Evolutionary conservation across 805 yeast species (phyloP), one percentile per base, ranked within the genome.

Genomic region (Yamadazyma laniorum): DNA sequence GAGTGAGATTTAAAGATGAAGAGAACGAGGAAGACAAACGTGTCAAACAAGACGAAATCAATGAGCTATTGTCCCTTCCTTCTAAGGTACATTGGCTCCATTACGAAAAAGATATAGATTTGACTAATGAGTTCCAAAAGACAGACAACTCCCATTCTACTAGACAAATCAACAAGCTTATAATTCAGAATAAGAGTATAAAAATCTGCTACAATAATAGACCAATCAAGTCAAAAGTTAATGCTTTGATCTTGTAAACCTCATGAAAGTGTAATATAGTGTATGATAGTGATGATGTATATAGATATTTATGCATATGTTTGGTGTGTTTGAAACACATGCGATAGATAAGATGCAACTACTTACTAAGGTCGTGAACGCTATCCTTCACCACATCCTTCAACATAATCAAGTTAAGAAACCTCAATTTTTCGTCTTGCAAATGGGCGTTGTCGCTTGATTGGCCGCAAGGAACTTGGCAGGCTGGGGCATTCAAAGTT

Each of bases 391-490:
- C 60, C 15, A 91, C 81, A 21, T 70, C 72, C 42, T 89, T 76
- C 43, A 91, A 74, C 42, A 83, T 86, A 52, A 81, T 79, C 52
- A 90, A 70, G 54, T 91, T 91, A 26, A 80, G 67, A 17, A 91
- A 77, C 39, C 98, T 67, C 32, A 91, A 59, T 45, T 93, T 75
- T 61, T 91, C 99, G 55, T 93, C 84, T 53, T 82, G 80, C 51
- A 91, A 73, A 66, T 91, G 99, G 1, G 97, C 98, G 53, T 88
- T 87, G 58, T 93, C 98, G 29, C 93, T 79, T 1, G 91, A 77
- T 64, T 91, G 99, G 0, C 98, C 99, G 55, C 97, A 88, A 2
- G 99, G 98, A 23, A 93, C 77, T 59, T 93, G 98, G 0, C 91
- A 95, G 1, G 96, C 98, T 18, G 87, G 86, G 3, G 98, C 96